phyloP scores from a whole-genome alignment of 2,329 filamentous ascomycete species.

The Diaporthe sp. region DNA sequence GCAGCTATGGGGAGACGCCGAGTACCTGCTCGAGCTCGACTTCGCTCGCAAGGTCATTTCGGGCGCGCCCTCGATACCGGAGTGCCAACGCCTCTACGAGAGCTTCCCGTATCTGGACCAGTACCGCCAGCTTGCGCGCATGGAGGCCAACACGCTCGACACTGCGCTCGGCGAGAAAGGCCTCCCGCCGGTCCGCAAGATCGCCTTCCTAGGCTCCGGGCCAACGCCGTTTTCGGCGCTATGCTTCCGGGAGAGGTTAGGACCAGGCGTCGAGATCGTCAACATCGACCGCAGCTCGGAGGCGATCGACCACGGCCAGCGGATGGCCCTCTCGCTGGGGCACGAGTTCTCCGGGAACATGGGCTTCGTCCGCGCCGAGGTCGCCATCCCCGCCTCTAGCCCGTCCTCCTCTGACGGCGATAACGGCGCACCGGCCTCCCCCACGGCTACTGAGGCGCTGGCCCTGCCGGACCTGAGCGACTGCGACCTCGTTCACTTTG shows the following conservation, averaged over 20 bases:
- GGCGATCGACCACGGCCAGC: constrained; percentile 30
- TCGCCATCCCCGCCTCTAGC: not conserved
- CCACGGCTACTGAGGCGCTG: not conserved
- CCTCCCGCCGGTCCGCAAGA: constrained; percentile 29
- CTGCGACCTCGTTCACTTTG: constrained; percentile 35
- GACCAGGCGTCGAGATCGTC: constrained; percentile 24
- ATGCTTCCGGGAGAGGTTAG: constrained; percentile 36
- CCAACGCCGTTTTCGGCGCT: constrained; percentile 33
- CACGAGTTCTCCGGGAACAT: constrained; percentile 26
- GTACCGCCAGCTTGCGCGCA: constrained; percentile 34
- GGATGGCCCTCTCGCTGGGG: constrained; percentile 21
- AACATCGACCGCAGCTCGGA: constrained; percentile 37
- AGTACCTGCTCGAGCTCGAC: constrained; percentile 38
- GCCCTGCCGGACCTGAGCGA: not conserved
- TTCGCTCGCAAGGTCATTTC: constrained; percentile 35
- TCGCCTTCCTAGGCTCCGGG: constrained; percentile 32
- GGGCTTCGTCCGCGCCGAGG: constrained; percentile 29
- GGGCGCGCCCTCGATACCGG: not conserved
- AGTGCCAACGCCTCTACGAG: constrained; percentile 22
- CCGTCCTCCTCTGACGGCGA: not conserved
- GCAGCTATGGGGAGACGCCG: constrained; percentile 33
- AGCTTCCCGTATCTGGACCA: constrained; percentile 35
- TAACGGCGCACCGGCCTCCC: not conserved
- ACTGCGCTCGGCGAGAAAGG: constrained; percentile 24
- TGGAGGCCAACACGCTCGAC: constrained; percentile 35